Evolutionary conservation across 2,329 filamentous ascomycete genomes (phyloP).

Genomic region (Penicillium sp.): DNA sequence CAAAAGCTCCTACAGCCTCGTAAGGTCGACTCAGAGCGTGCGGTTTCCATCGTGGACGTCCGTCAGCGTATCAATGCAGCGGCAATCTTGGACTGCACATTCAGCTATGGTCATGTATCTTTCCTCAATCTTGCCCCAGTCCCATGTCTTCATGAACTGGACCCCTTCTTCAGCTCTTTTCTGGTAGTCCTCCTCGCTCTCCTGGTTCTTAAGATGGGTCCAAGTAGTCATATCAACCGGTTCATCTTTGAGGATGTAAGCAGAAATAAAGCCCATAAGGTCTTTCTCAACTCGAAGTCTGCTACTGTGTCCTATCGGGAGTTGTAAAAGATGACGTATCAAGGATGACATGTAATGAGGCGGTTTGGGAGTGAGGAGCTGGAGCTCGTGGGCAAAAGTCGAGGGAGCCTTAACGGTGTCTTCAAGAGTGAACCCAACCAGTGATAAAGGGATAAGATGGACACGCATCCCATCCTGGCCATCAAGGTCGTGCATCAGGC

Average conservation of each 20-base stretch:
- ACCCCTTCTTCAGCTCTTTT: neutral
- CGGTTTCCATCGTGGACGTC: neutral
- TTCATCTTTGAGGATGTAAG: neutral
- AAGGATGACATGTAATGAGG: neutral
- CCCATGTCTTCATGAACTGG: neutral
- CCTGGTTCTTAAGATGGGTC: neutral
- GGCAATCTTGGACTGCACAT: neutral
- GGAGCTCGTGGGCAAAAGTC: neutral
- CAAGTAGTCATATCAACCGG: neutral
- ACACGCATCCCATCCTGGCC: neutral
- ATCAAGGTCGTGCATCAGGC: neutral
- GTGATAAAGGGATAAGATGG: neutral
- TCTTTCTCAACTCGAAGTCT: neutral
- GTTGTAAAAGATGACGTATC: neutral
- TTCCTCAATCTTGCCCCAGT: neutral
- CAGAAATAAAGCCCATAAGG: neutral
- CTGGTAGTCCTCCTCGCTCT: neutral
- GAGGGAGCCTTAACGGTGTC: neutral
- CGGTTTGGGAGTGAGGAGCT: neutral
- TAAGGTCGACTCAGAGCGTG: neutral
- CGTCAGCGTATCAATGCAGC: neutral
- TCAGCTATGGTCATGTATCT: neutral
- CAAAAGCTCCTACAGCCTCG: neutral
- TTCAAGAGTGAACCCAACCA: neutral
- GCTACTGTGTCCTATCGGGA: fast-evolving